These are phyloP conservation scores for Leccinum imitatum DNA, from an alignment of 768 basidiomycete species.

Conservation along the genomic window DNA sequence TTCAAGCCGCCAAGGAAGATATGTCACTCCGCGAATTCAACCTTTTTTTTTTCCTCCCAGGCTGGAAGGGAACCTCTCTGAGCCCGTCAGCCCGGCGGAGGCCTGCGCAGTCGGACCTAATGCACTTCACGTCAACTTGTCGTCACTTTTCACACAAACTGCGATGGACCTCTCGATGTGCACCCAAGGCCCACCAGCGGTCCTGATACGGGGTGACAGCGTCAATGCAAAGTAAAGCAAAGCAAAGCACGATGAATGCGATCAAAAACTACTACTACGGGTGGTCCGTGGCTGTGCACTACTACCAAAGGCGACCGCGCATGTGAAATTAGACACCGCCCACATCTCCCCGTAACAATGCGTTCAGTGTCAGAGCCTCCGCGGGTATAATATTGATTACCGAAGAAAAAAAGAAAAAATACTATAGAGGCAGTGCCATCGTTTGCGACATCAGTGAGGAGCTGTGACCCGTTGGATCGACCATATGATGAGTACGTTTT, in stretches of 20 bases:
- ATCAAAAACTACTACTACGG: neutral
- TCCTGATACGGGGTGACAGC: conserved; percentile 24
- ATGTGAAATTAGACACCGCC: conserved; percentile 17
- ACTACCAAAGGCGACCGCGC: conserved; percentile 15
- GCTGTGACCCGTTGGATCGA: conserved; percentile 51
- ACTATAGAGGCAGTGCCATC: conserved; percentile 55
- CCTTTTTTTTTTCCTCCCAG: conserved; percentile 10
- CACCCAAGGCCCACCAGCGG: conserved; percentile 14
- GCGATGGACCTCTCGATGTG: conserved; percentile 9
- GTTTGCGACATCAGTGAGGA: conserved; percentile 55
- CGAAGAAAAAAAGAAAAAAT: conserved; percentile 16
- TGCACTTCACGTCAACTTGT: conserved; percentile 16
- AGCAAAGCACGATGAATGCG: conserved; percentile 13
- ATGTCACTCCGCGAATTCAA: neutral
- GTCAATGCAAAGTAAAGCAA: conserved; percentile 18
- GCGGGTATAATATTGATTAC: conserved; percentile 19
- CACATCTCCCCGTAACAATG: conserved; percentile 12
- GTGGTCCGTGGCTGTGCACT: conserved; percentile 8
- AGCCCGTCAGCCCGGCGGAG: conserved; percentile 7
- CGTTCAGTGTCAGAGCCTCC: conserved; percentile 17
- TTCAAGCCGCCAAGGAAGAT: conserved; percentile 3
- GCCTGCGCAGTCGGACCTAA: conserved; percentile 2
- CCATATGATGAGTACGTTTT: conserved; percentile 67
- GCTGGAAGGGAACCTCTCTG: neutral
- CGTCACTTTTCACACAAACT: conserved; percentile 22